These are phyloP conservation scores for Pseudomassariella vexata DNA, from an alignment of 2,329 filamentous ascomycete genomes.

Conservation along the genomic window DNA sequence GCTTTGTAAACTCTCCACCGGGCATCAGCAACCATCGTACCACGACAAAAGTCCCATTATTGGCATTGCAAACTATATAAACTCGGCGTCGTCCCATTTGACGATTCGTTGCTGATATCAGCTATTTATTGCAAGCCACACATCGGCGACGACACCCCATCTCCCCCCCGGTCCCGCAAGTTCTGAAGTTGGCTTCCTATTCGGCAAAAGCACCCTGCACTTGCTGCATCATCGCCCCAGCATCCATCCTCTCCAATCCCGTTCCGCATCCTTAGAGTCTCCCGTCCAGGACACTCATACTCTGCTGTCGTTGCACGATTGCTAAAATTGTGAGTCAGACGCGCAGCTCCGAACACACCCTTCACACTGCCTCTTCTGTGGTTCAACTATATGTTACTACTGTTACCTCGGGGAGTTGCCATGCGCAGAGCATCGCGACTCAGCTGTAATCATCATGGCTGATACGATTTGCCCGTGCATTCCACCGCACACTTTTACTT, in stretches of 20 bases:
- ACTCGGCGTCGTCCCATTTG: conserved; percentile 21
- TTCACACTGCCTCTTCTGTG: conserved; percentile 8
- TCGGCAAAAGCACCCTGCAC: conserved; percentile 21
- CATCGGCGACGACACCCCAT: conserved; percentile 6
- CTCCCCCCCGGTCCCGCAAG: not conserved
- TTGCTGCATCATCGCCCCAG: conserved; percentile 21
- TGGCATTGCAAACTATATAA: conserved; percentile 20
- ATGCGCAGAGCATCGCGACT: no score
- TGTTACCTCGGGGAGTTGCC: no score
- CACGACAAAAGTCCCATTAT: not conserved
- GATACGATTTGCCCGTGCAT: no score
- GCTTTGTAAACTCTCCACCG: conserved; percentile 2
- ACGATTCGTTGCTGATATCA: conserved; percentile 27
- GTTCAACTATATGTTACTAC: no score
- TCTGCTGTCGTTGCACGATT: conserved; percentile 20
- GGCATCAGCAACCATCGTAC: conserved; percentile 4
- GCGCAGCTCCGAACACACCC: conserved; percentile 13
- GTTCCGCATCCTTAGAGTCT: conserved; percentile 13
- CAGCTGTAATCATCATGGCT: no score
- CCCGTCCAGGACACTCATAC: no score
- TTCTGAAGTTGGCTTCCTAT: conserved; percentile 16
- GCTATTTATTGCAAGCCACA: conserved; percentile 22
- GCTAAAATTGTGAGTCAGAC: conserved; percentile 28
- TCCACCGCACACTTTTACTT: no score
- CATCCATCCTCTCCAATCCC: conserved; percentile 20